Evolutionary conservation across 805 yeast species (phyloP), one percentile per base, ranked within the genome.

Genomic region (Suhomyces pyralidae): DNA sequence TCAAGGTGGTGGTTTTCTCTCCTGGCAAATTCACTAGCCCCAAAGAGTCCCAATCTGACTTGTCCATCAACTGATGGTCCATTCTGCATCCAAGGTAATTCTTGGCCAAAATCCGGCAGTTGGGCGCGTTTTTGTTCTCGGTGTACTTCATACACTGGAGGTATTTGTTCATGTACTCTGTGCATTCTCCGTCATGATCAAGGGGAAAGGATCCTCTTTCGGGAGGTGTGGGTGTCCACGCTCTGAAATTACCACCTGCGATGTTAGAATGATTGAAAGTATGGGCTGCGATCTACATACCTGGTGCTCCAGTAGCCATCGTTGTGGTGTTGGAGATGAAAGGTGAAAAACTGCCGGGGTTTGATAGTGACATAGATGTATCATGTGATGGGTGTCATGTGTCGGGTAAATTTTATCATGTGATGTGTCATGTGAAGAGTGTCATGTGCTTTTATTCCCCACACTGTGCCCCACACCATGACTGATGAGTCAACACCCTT

Each of bases 191-290:
- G 55, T 70, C 75, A 64, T 93, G 99, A 64, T 93, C 99, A 45
- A 93, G 74, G 0, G 98, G 99, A 69, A 93, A 93, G 0, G 98
- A 90, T 0, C 99, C 99, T 59, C 97, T 76, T 58, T 93, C 97
- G 2, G 99, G 99, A 20, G 99, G 97, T 0, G 93, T 86, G 8
- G 97, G 97, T 12, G 83, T 76, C 76, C 86, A 79, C 42, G 63
- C 49, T 53, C 61, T 50, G 43, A 58, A 58, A 50, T 58, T 58
- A n/a, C 57, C 58, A 20, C 61, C 61, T 54, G 45, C 19, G 12
- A 17, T 43, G 36, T 32, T 32, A 32, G 36, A 30, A 32, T 26
- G 8, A 38, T 12, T 12, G 1, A 5, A 12, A 1, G 5, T 10
- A n/a, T 7, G 6, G 9, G 36, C 36, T 32, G 15, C 19, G 5